Conservation (phyloP, 75 land plant genomes). For the Adiantum capillusveneris region DNA sequence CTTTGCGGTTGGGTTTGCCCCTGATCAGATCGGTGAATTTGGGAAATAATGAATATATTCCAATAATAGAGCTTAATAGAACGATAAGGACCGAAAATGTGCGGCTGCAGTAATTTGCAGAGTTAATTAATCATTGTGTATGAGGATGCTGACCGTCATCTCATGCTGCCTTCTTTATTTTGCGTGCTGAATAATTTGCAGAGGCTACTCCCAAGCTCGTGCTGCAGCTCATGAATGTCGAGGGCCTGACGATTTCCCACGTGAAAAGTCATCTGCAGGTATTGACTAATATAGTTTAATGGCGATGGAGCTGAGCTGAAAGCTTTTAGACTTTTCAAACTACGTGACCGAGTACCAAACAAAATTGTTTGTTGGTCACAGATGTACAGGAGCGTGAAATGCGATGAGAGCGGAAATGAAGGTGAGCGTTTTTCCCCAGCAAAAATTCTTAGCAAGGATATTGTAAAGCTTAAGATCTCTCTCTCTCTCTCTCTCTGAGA, state of each 20-base stretch:
- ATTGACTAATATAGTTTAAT: not conserved
- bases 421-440: no score
- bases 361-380: conserved; percentile 6
- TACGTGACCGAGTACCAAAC: not conserved
- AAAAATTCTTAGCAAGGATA: no score
- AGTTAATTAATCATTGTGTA: not conserved
- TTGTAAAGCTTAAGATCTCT: no score
- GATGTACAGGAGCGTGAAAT: conserved; percentile 70
- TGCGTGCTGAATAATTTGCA: conserved; percentile 4
- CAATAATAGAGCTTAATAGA: no score
- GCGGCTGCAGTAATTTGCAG: not conserved
- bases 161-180: not conserved
- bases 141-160: not conserved
- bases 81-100: no score
- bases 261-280: conserved; percentile 71
- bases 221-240: conserved; percentile 58
- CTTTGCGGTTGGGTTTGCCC: no score
- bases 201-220: conserved; percentile 70
- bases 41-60: no score
- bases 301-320: not conserved
- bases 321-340: not conserved
- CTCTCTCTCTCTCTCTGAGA: no score
- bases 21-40: no score
- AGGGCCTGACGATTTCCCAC: conserved; percentile 57
- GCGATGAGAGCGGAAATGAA: conserved; percentile 38